Conservation (phyloP, 208 protist species). For the Zelonia costaricensis region DNA sequence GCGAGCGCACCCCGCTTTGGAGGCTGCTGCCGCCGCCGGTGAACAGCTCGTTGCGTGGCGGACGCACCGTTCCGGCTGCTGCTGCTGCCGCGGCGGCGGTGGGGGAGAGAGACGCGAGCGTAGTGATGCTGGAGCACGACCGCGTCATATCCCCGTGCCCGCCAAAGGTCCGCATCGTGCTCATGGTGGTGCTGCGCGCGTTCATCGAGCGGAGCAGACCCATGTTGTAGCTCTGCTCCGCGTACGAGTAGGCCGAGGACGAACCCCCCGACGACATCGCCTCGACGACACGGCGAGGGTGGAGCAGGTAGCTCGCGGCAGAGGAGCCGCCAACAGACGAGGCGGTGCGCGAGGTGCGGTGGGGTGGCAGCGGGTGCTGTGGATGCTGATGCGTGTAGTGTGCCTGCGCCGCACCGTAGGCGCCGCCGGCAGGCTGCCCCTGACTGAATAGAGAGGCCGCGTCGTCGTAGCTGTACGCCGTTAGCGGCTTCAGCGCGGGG, state of each 20-base stretch:
- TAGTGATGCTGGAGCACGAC: constrained; percentile 16
- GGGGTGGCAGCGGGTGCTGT: neutral
- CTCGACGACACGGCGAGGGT: neutral
- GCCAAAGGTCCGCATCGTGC: constrained; percentile 7
- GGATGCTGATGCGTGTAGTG: neutral
- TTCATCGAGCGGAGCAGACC: constrained; percentile 37
- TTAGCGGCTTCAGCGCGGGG: neutral
- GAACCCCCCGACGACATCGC: neutral
- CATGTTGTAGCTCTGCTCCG: constrained; percentile 38
- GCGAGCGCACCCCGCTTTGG: neutral
- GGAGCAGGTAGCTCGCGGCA: no score
- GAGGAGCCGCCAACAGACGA: no score
- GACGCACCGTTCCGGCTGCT: neutral
- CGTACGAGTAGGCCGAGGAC: neutral
- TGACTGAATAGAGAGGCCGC: neutral
- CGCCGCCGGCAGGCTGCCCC: no score
- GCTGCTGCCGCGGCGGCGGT: neutral
- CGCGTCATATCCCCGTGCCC: constrained; percentile 11
- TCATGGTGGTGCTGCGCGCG: constrained; percentile 28
- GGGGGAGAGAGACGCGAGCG: constrained; percentile 12
- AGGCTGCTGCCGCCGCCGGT: constrained; percentile 11
- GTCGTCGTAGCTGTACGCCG: constrained; percentile 1
- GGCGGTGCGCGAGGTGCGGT: neutral
- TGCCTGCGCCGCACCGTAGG: no score
- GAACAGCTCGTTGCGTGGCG: neutral